Evolutionary conservation across 2,329 filamentous ascomycete genomes (phyloP).

Genomic region (Penicillium rolfsii): DNA sequence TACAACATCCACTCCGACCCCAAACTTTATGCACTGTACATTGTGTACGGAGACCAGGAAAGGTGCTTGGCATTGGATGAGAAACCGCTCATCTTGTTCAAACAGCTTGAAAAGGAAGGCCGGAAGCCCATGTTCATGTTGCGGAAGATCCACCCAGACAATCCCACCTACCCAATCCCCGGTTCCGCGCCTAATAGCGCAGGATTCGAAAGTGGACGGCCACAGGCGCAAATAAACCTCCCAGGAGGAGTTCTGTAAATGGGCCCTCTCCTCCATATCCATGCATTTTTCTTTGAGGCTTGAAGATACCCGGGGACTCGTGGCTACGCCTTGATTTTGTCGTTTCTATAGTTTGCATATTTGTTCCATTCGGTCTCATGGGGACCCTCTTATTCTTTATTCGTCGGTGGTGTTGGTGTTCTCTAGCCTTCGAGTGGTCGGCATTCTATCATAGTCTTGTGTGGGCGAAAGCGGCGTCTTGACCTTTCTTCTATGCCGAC

Average conservation of each 20-base stretch:
- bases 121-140: conserved; percentile 99
- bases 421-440: neutral
- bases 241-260: conserved; percentile 22
- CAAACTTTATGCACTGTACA: conserved; percentile 96
- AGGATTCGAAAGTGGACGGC: conserved; percentile 30
- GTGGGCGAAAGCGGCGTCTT: conserved; percentile 4
- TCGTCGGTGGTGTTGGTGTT: neutral
- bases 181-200: conserved; percentile 39
- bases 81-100: conserved; percentile 93
- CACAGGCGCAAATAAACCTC: conserved; percentile 19
- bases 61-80: conserved; percentile 89
- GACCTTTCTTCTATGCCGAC: neutral
- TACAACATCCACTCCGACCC: conserved; percentile 98
- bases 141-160: conserved; percentile 61
- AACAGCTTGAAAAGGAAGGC: conserved; percentile 94
- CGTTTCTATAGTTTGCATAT: conserved; percentile 16
- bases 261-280: neutral
- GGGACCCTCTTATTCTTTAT: neutral
- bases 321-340: conserved; percentile 8
- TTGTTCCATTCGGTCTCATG: neutral
- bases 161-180: conserved; percentile 20
- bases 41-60: conserved; percentile 98
- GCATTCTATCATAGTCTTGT: neutral
- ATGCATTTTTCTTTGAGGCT: conserved; percentile 20
- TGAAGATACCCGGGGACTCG: conserved; percentile 28